Base-by-base conservation (phyloP, 1,139 yeast genomes). In the Spathaspora jeffriesii region DNA sequence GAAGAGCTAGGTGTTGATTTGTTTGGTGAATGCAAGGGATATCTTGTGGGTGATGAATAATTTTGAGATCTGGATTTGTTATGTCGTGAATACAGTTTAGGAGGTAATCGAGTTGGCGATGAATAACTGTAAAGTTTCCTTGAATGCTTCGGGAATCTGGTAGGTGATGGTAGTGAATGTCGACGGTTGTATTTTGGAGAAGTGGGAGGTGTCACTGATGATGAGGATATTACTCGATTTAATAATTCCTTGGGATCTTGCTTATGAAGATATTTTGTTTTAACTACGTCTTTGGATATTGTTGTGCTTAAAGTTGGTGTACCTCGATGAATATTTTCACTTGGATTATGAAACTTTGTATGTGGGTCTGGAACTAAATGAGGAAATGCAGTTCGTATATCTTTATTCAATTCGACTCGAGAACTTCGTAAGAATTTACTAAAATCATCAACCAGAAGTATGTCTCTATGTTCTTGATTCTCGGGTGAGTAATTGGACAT, bases 321-420 rank as follows among this genome's bases (percentile, higher is more conserved):
- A 34, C 21, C 20, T 17, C 38, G 22, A 34, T 61, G 62, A 32
- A 71, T 58, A 37, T 58, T 65, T 20, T 63, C 66, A 10, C 67
- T 66, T 0, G 79, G 79, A 52, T 74, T 74, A 50, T 73, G 78
- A 53, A 71, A 73, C 45, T 65, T 57, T 50, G 30, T 37, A 40
- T 30, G 13, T 27, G 28, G 22, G 17, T 25, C 38, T 10, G 15
- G 21, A n/a, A 68, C 50, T 7, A 60, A 53, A 47, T 60, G 65
- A 5, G 78, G 78, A 44, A 69, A 68, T 20, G 71, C 67, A 27
- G 63, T 56, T 40, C 56, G 51, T 32, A 73, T 43, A 36, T 47
- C 50, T 18, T 51, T 47, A 27, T 49, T 49, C 40, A 53, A 57
- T 49, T 71, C 65, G 4, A 68, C 48, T 43, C 76, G 56, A 6